Base-by-base conservation (phyloP, 2,329 filamentous ascomycete species). In the Ceratocystis colombiana region DNA sequence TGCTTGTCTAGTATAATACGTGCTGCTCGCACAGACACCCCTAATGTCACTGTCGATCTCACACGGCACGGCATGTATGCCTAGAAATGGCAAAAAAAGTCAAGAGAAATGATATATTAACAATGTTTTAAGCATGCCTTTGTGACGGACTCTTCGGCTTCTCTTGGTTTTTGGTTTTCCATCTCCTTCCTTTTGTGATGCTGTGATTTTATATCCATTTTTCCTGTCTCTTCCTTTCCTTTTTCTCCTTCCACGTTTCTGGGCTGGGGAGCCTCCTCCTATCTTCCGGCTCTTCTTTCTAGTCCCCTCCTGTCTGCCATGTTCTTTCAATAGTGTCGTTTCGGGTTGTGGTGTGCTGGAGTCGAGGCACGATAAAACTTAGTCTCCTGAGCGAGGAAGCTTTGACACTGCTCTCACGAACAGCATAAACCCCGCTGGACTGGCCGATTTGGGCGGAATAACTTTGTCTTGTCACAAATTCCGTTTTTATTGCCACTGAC, bases 41-140 rank as follows among this genome's bases (percentile, higher is more conserved):
- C 53, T 59, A 33, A 59, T 59, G 53, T 59, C 53, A 59, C 33
- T 10, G 53, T 59, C 53, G 53, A 59, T 59, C 53, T 59, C 53
- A 59, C 53, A 25, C 53, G 28, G 53, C 53, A 59, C 53, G 53
- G 53, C 53, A 59, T 17, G 17, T 7, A 59, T 33, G n/a, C 33
- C 53, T 33, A 33, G 53, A 59, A 59, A 30, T 10, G 53, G 53
- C 53, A 59, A 59, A 33, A 30, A 33, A 17, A 33, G 6, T 3
- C 1, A 7, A 7, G 7, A 30, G 15, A 30, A 59, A 28, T 17
- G 22, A 10, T 22, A 1, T 22, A 20, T 50, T 50, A n/a, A 22
- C 17, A 17, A 59, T 33, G 7, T 59, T 17, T 37, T 37, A 30
- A 17, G 12, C 25, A 22, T 17, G 33, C 5, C 33, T 17, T 30